phyloP scores from a whole-genome alignment of 1,284 basidiomycete species.

The Volvariella volvacea region DNA sequence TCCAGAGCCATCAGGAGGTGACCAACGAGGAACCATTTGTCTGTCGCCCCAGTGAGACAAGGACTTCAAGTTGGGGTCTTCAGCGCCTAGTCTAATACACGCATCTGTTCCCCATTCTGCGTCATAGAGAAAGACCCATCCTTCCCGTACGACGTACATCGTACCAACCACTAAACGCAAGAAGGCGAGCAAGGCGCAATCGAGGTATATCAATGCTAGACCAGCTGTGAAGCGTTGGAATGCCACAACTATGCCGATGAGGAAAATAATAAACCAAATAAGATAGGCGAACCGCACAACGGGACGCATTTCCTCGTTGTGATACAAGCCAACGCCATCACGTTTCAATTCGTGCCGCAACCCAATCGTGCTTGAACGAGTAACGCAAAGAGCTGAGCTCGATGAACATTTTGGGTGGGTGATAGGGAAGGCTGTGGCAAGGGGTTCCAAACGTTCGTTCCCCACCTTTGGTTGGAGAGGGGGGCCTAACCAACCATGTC shows the following conservation, averaged over 20 bases:
- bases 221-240: too few species aligned
- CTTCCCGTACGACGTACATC: slow-evolving; percentile 9
- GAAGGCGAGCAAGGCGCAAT: slow-evolving; percentile 2
- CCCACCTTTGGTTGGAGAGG: slow-evolving; percentile 15
- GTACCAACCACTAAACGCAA: slow-evolving; percentile 10
- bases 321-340: slow-evolving; percentile 11
- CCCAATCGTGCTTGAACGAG: slow-evolving; percentile 7
- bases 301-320: slow-evolving; percentile 5
- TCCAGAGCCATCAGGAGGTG: neutral
- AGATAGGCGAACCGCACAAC: neutral
- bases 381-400: slow-evolving; percentile 7
- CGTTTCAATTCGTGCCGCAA: slow-evolving; percentile 7
- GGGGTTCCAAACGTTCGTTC: slow-evolving; percentile 15
- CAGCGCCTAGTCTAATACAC: slow-evolving; percentile 1
- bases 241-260: neutral
- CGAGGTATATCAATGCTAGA: too few species aligned
- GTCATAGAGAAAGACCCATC: slow-evolving; percentile 12
- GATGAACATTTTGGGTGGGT: neutral
- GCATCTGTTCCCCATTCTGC: slow-evolving; percentile 4
- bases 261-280: neutral
- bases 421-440: slow-evolving; percentile 16
- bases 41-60: slow-evolving; percentile 8
- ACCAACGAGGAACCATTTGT: slow-evolving; percentile 12
- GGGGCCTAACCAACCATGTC: slow-evolving; percentile 15
- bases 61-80: slow-evolving; percentile 5